Evolutionary conservation across 2,329 filamentous ascomycete genomes (phyloP), one percentile per base, ranked within the genome.

Genomic region (Fusarium subglutinans): DNA sequence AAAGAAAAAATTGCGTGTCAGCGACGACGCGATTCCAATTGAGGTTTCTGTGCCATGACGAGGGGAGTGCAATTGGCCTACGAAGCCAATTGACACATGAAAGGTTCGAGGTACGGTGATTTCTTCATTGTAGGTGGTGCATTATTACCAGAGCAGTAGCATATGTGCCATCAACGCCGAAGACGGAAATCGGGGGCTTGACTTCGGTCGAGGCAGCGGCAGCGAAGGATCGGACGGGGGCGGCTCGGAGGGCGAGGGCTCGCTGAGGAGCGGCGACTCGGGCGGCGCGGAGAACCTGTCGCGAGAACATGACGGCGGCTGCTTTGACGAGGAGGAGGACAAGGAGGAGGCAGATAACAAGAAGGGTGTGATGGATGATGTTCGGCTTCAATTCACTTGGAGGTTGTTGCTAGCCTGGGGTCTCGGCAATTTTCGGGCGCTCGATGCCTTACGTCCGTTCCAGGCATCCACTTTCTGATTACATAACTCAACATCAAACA

Each of bases 101-200:
- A 33, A 33, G 37, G 28, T 41, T 63, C 53, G 66, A 54, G 41
- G 45, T 54, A 63, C 47, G 12, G 24, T 50, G 28, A 20, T 48
- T 38, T 37, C 50, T 26, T 63, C 38, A 55, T 47, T 44, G 47
- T 61, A 58, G 51, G 68, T 54, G 61, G 70, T 64, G 69, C 94
- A 48, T 84, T 95, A 99, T 84, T 96, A 99, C 96, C 92, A 99
- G 90, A 88, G 96, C 96, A 87, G 93, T 95, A 84, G 96, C 96
- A 88, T 99, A 99, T 83, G 96, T 98, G 86, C 96, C 96, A 86
- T 98, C 96, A 82, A 99, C 88, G 80, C 96, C 96, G 86, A 94
- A 99, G 82, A 99, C 90, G 80, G 95, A 90, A 83, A 98, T 89
- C 78, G 96, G 96, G 80, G 96, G 91, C 89, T 94, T 95, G 84